Evolutionary conservation across 345 rosid genomes (phyloP).

Genomic region (Ailanthus altissimus): DNA sequence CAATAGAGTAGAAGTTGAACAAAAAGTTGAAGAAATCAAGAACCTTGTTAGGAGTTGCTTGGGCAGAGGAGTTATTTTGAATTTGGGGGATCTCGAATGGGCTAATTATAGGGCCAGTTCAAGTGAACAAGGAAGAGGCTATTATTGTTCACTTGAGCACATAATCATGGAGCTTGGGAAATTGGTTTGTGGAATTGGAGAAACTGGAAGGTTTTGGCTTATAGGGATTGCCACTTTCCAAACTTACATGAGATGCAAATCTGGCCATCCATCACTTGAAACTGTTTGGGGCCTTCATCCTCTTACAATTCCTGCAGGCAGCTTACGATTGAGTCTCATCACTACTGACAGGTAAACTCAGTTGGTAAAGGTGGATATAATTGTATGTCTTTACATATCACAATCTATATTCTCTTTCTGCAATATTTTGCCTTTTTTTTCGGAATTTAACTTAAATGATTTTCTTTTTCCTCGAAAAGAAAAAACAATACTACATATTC

Average conservation of each 20-base stretch:
- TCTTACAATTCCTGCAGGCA: constrained; percentile 67
- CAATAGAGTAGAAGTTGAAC: constrained; percentile 55
- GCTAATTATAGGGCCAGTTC: constrained; percentile 51
- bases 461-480: neutral
- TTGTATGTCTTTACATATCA: constrained; percentile 1
- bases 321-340: constrained; percentile 71
- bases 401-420: neutral
- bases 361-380: constrained; percentile 23
- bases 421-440: neutral
- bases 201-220: constrained; percentile 64
- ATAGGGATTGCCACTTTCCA: constrained; percentile 84
- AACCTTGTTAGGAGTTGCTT: constrained; percentile 42
- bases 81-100: constrained; percentile 83
- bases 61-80: constrained; percentile 56
- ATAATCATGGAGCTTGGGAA: constrained; percentile 74
- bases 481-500: neutral
- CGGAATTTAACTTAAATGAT: neutral
- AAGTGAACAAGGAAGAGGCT: constrained; percentile 34
- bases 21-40: constrained; percentile 59
- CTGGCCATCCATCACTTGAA: constrained; percentile 66
- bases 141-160: constrained; percentile 59
- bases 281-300: constrained; percentile 69
- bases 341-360: constrained; percentile 65
- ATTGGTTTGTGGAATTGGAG: constrained; percentile 52
- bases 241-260: constrained; percentile 74